Conservation (phyloP, 805 yeast genomes). For the Citeromyces matritensis region DNA sequence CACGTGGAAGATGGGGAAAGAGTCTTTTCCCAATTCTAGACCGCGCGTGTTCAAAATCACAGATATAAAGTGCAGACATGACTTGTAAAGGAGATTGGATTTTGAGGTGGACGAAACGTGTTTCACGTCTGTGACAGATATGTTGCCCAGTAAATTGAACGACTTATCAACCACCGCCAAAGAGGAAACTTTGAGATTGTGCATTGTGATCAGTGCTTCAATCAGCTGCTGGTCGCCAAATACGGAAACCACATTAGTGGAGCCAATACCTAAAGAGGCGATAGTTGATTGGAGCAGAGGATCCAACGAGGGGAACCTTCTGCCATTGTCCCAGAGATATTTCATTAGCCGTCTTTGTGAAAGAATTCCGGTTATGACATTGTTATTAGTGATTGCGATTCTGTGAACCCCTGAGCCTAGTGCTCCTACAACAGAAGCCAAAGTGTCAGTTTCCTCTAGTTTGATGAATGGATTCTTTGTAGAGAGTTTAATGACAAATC, state of each 20-base stretch:
- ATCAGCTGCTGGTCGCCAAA: slow-evolving; percentile 78
- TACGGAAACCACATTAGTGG: slow-evolving; percentile 57
- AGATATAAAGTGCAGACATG: slow-evolving; percentile 79
- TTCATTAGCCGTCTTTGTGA: slow-evolving; percentile 82
- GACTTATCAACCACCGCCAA: slow-evolving; percentile 83
- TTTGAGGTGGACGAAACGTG: slow-evolving; percentile 80
- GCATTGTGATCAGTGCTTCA: slow-evolving; percentile 81
- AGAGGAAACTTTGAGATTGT: slow-evolving; percentile 69
- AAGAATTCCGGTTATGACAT: slow-evolving; percentile 63
- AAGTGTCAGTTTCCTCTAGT: slow-evolving; percentile 50
- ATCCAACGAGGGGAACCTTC: slow-evolving; percentile 74
- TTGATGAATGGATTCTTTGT: slow-evolving; percentile 83
- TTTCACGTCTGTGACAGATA: slow-evolving; percentile 87
- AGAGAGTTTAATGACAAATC: slow-evolving; percentile 70
- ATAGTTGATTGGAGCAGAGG: slow-evolving; percentile 53
- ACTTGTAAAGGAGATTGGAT: slow-evolving; percentile 64
- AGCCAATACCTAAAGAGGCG: slow-evolving; percentile 64
- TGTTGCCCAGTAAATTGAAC: slow-evolving; percentile 71
- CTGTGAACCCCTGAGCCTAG: slow-evolving; percentile 95
- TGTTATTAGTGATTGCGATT: slow-evolving; percentile 52
- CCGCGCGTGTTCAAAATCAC: slow-evolving; percentile 82
- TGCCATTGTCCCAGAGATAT: slow-evolving; percentile 86
- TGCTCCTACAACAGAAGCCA: slow-evolving; percentile 67
- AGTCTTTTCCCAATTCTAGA: slow-evolving; percentile 86
- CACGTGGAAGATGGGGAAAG: slow-evolving; percentile 93